Evolutionary conservation across 2,329 filamentous ascomycete genomes (phyloP), one percentile per base, ranked within the genome.

Genomic region (Orbilia quercus): DNA sequence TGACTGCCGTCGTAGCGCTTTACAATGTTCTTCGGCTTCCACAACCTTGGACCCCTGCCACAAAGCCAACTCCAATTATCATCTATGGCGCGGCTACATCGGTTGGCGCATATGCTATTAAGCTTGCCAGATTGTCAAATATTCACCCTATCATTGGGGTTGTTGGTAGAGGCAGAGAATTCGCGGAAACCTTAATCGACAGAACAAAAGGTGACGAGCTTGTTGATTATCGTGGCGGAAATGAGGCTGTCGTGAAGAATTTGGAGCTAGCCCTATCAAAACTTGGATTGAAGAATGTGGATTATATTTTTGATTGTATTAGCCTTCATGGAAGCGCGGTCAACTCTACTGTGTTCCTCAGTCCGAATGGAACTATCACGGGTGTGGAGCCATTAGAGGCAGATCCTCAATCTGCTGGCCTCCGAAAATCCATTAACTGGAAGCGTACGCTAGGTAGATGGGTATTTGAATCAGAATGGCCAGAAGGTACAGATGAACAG

Each of bases 111-210:
- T 89, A 85, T 76, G 84, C 84, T 0, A 79, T 89, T 44, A 85
- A 89, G 78, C 81, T 89, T 14, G 86, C 86, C 7, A 77, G 75
- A 2, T 80, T 80, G 7, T 83, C 82, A 67, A 85, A 86, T 77
- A 85, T 89, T 71, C 86, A 88, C 78, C 88, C 87, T 0, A 79
- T 89, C 45, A 86, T 90, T 74, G 84, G 83, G 69, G 82, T 89
- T 6, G 86, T 87, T 0, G 87, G 87, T 5, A 80, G 81, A 1
- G 84, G 84, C 4, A 79, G 79, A 7, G 76, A 82, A 1, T 84
- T 84, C 75, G 85, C 88, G 1, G 81, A 85, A 77, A 79, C 76
- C 0, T 79, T 88, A 31, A 82, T 89, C 62, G 84, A 87, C 76
- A 78, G 78, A 7, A 79, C 78, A 57, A 85, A 85, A 76, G 86